Evolutionary conservation across 192 early-diverging fungal genomes (phyloP), one percentile per base, ranked within the genome.

Genomic region (Coemansia sp.): DNA sequence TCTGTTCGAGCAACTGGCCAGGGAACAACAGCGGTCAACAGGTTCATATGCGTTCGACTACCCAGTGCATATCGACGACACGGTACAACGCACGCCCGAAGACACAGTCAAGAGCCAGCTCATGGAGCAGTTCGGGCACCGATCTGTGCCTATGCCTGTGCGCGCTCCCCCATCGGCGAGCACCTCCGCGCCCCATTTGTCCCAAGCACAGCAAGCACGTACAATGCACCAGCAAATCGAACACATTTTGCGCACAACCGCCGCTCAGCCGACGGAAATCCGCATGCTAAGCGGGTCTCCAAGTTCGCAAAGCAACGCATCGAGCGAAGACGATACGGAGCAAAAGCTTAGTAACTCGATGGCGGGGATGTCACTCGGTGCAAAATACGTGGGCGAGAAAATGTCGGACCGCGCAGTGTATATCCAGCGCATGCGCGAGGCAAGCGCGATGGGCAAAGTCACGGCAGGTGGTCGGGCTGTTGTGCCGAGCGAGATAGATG

Each of bases 341-440:
- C 70, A 58, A 14, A 70, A 66, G 57, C 72, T 80, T 1, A 69
- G 29, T 22, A 54, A 29, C 25, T 68, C 72, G 29, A 65, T 72
- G 68, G 69, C 77, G 0, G 64, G 64, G 12, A 76, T 76, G 68
- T 58, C 73, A 35, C 38, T 76, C 15, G 38, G 58, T 10, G 45
- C 39, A 11, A 62, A 47, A 7, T 10, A 58, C 14, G 50, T 14
- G 0, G 64, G 32, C 3, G 52, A 62, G 35, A 53, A 61, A 17
- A 14, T 75, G 17, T 62, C 69, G 2, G 72, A 71, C n/a, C 77
- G 72, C 19, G 77, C 77, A 5, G 17, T 60, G 59, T 22, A 75
- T 23, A 80, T 80, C 24, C 77, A 80, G 35, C 61, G 58, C 22
- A 62, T 71, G 19, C 77, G 77, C 38, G 77, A 80, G 49, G 77